Percentiles rank a stretch among this genome's conserved stretches.
phyloP scores from a whole-genome alignment of 2,329 filamentous ascomycete genomes.

The Neonectria faginata region DNA sequence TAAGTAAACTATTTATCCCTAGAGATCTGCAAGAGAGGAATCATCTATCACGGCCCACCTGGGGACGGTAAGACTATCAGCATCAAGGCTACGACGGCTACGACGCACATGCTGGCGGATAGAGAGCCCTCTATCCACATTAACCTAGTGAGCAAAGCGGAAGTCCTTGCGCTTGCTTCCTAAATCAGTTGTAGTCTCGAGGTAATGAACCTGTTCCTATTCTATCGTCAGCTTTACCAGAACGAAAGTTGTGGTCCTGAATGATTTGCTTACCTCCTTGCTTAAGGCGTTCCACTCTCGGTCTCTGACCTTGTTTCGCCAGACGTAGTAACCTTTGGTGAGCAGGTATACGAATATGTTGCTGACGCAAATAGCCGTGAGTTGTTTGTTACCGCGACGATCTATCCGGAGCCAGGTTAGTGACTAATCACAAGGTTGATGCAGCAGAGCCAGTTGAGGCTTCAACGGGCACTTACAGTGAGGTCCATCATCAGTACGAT shows the following conservation, averaged over 20 bases:
- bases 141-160: too few relatives aligned
- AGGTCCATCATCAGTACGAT: slow-evolving; percentile 52
- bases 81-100: slow-evolving; percentile 67
- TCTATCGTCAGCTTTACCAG: too few relatives aligned
- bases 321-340: slow-evolving; percentile 64
- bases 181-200: too few relatives aligned
- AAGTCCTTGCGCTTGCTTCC: too few relatives aligned
- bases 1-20: too few relatives aligned
- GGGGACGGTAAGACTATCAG: slow-evolving; percentile 77
- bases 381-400: slow-evolving; percentile 60
- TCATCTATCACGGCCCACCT: slow-evolving; percentile 75
- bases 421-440: too few relatives aligned
- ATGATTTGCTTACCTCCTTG: too few relatives aligned
- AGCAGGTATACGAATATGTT: slow-evolving; percentile 62
- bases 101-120: slow-evolving; percentile 72
- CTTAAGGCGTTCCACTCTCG: slow-evolving; percentile 52
- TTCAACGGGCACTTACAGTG: slow-evolving; percentile 18
- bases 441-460: too few relatives aligned
- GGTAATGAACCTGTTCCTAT: too few relatives aligned
- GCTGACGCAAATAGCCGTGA: slow-evolving; percentile 60
- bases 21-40: slow-evolving; percentile 64
- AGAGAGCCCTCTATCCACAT: slow-evolving; percentile 58
- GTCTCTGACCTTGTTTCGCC: slow-evolving; percentile 59
- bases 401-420: slow-evolving; percentile 9
- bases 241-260: too few relatives aligned